Conservation (phyloP, 768 basidiomycete genomes). For the Ramaria rubella region DNA sequence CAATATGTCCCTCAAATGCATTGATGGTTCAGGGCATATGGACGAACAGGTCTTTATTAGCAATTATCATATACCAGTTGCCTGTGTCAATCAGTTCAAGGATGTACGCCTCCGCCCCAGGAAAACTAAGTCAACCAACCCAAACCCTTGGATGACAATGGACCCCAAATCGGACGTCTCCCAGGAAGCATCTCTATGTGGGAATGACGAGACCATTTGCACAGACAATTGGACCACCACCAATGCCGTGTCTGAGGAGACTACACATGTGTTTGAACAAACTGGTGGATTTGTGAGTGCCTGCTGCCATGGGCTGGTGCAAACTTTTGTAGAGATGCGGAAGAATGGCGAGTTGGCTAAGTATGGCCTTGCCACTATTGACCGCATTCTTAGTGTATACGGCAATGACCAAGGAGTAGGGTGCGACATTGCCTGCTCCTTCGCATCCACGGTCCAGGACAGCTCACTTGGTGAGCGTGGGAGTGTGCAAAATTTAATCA, state of each 20-base stretch:
- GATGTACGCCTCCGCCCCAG: not conserved
- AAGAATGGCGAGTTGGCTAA: conserved; percentile 23
- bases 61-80: not conserved
- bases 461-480: conserved; percentile 9
- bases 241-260: not conserved
- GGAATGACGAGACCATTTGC: not conserved
- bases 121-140: too few relatives aligned
- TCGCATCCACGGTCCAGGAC: conserved; percentile 12
- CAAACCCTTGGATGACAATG: not conserved
- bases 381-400: conserved; percentile 10
- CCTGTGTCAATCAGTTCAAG: not conserved
- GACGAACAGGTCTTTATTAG: not conserved
- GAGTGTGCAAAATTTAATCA: not conserved
- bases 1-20: conserved; percentile 11
- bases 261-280: conserved; percentile 25
- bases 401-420: conserved; percentile 14
- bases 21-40: not conserved
- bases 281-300: conserved; percentile 31
- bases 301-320: conserved; percentile 30
- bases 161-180: not conserved
- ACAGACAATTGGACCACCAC: not conserved
- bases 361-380: conserved; percentile 16
- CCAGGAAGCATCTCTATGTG: not conserved
- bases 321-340: conserved; percentile 28
- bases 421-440: conserved; percentile 20